A percentile compares a stretch with the other conserved stretches of the same genome.
phyloP scores from a whole-genome alignment of 2,329 filamentous ascomycete genomes.

The Ascochyta viciae-villosae region DNA sequence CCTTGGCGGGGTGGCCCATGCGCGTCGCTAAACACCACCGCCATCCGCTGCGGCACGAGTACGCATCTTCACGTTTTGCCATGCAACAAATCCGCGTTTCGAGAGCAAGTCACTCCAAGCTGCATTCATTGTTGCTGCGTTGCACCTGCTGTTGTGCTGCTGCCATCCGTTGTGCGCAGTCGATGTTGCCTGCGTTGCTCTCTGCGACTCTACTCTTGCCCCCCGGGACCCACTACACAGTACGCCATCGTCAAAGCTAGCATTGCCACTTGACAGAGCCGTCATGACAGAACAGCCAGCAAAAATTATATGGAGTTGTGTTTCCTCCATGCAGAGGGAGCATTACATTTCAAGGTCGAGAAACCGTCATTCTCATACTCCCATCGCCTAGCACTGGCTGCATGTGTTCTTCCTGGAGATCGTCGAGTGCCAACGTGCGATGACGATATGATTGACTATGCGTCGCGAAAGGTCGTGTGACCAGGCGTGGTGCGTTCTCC shows the following conservation, averaged over 20 bases:
- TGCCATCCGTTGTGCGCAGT: constrained; percentile 8
- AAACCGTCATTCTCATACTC: not conserved
- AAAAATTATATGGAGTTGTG: not conserved
- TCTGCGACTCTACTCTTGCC: constrained; percentile 10
- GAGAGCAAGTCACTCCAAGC: not conserved
- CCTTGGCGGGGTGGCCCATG: too few species aligned
- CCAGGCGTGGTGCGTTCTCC: too few species aligned
- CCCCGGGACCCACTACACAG: constrained; percentile 7
- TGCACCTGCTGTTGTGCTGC: not conserved
- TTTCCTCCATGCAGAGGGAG: too few species aligned
- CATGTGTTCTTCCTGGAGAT: not conserved
- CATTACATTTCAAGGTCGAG: not conserved
- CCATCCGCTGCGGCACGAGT: not conserved
- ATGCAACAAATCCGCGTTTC: not conserved
- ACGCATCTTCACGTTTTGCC: constrained; percentile 1
- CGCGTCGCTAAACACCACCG: too few species aligned
- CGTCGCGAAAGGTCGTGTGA: constrained; percentile 3
- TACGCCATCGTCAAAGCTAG: constrained; percentile 5
- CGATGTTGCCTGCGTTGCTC: constrained; percentile 7
- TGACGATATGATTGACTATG: not conserved
- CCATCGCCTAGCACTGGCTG: not conserved
- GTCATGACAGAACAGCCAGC: not conserved
- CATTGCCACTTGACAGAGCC: not conserved
- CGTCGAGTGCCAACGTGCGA: not conserved
- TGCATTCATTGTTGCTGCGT: not conserved